phyloP scores from a whole-genome alignment of 2,329 filamentous ascomycete species.

The Trichoderma koningii region DNA sequence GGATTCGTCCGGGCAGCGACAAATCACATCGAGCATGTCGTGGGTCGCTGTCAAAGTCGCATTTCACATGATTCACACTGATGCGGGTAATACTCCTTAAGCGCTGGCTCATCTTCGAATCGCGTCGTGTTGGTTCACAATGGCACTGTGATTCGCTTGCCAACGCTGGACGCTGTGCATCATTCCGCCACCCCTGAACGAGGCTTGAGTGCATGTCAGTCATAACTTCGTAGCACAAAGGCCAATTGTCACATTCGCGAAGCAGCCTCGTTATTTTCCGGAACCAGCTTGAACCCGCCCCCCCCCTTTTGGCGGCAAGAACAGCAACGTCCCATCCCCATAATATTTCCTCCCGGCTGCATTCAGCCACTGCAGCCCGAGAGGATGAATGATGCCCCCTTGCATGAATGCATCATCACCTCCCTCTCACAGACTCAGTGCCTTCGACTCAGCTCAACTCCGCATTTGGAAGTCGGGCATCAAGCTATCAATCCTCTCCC shows the following conservation, averaged over 20 bases:
- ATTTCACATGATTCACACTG: conserved; percentile 22
- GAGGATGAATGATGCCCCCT: background rate
- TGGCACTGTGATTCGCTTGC: background rate
- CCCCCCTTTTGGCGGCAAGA: background rate
- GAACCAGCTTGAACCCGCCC: background rate
- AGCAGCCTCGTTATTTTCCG: background rate
- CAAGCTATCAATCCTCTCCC: background rate
- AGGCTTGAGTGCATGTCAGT: no score
- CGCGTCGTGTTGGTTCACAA: background rate
- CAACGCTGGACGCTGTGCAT: background rate
- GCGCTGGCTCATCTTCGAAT: background rate
- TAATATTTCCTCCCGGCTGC: background rate
- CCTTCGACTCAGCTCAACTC: background rate
- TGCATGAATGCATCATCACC: background rate
- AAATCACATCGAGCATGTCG: background rate
- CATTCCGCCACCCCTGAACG: no score
- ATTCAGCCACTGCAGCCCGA: background rate
- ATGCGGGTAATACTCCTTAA: conserved; percentile 20
- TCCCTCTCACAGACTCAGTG: background rate
- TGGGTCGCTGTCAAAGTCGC: background rate
- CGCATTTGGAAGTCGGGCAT: conserved; percentile 16
- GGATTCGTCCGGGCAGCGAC: conserved; percentile 12
- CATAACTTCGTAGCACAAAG: no score
- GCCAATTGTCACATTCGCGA: no score
- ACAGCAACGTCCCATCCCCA: background rate